Percentiles rank a stretch among this genome's conserved stretches.
These are phyloP conservation scores for Lactarius psammicola DNA, from an alignment of 768 basidiomycete genomes.

Conservation along the genomic window DNA sequence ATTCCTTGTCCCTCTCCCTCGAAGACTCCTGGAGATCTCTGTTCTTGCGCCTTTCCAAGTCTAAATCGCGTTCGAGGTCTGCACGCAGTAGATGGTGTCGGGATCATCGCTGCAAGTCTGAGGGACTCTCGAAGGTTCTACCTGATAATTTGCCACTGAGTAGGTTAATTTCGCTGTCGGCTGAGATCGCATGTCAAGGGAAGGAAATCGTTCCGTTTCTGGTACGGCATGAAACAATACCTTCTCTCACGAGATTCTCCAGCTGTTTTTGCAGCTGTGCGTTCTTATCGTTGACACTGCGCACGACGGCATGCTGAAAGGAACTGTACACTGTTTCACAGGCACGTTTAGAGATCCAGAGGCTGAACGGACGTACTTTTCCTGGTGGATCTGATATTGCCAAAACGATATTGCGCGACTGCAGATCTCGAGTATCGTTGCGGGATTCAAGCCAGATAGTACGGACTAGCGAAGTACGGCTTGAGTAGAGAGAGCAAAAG, in stretches of 20 bases:
- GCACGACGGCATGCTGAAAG: conserved; percentile 80
- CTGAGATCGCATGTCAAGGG: conserved; percentile 38
- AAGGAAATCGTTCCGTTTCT: no score
- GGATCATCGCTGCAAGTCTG: neutral
- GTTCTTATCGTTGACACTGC: conserved; percentile 79
- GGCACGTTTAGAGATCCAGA: neutral
- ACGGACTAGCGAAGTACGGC: conserved; percentile 62
- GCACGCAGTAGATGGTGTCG: neutral
- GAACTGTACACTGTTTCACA: conserved; percentile 44
- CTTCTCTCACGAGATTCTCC: conserved; percentile 83
- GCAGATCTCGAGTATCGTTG: conserved; percentile 77
- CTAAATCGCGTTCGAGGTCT: conserved; percentile 82
- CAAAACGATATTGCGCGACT: conserved; percentile 87
- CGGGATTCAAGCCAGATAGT: conserved; percentile 74
- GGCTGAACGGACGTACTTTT: conserved; percentile 49
- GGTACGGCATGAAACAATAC: conserved; percentile 39
- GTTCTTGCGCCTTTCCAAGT: conserved; percentile 71
- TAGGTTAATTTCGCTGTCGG: conserved; percentile 73
- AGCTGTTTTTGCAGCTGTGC: conserved; percentile 81
- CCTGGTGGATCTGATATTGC: conserved; percentile 89
- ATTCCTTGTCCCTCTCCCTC: conserved; percentile 80
- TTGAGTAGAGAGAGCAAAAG: conserved; percentile 26
- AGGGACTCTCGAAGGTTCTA: conserved; percentile 30
- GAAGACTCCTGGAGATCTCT: conserved; percentile 71
- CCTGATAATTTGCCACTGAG: conserved; percentile 68